phyloP scores from a whole-genome alignment of 495 filamentous ascomycete genomes.

The Usnea hakonensis region DNA sequence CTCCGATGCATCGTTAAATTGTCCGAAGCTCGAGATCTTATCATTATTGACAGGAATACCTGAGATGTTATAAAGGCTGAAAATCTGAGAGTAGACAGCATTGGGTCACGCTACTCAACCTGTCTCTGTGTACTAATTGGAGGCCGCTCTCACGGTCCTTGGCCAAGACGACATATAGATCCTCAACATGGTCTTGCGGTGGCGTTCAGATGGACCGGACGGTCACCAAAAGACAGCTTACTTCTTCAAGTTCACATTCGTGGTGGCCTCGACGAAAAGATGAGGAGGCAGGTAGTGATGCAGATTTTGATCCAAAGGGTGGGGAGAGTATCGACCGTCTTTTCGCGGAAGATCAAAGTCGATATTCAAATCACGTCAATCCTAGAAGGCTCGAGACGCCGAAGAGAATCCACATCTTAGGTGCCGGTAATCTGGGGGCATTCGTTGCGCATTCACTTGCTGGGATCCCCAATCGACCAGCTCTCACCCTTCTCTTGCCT shows the following conservation, averaged over 20 bases:
- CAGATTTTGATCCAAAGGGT: neutral
- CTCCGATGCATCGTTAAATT: too few relatives aligned
- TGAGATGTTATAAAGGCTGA: neutral
- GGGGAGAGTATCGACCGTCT: neutral
- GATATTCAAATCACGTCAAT: neutral
- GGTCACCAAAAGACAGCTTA: conserved; percentile 3
- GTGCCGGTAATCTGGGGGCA: conserved; percentile 49
- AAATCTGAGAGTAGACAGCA: neutral
- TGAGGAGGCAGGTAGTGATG: conserved; percentile 1
- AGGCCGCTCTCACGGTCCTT: conserved; percentile 22
- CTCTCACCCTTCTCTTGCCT: conserved; percentile 51
- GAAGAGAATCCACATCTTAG: conserved; percentile 50
- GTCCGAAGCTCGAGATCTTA: neutral
- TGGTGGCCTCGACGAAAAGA: conserved; percentile 20
- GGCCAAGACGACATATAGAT: conserved; percentile 30
- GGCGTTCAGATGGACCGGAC: conserved; percentile 8
- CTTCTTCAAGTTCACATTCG: conserved; percentile 7
- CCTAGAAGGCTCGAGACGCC: neutral
- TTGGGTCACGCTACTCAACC: conserved; percentile 16
- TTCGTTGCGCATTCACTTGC: conserved; percentile 55
- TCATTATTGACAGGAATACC: neutral
- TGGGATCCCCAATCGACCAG: conserved; percentile 48
- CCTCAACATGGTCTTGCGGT: conserved; percentile 24
- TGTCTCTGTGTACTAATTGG: conserved; percentile 18
- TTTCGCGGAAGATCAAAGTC: neutral